Evolutionary conservation across 495 filamentous ascomycete genomes (phyloP), one percentile per base, ranked within the genome.

Genomic region (Acidomyces sp.): DNA sequence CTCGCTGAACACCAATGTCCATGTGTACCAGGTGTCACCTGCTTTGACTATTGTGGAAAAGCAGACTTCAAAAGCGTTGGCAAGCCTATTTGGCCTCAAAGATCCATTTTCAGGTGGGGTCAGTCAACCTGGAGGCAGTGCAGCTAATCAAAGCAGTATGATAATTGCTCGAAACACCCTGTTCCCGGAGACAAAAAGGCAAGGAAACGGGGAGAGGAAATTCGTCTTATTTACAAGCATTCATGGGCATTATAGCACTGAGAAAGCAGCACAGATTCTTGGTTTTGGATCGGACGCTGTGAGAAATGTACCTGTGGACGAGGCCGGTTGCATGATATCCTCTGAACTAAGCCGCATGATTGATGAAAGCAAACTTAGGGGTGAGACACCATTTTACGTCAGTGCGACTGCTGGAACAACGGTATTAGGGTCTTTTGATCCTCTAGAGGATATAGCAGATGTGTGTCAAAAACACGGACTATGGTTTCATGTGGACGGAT

Each of bases 391-490:
- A 0, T 83, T 97, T 51, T 97, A 88, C 62, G 85, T 95, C 55
- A 95, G 94, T 55, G 81, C 88, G 3, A 94, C 88, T 1, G 88
- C 90, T 3, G 88, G 88, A 15, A 95, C 90, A 12, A 97, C 90
- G 2, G 90, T 94, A 7, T 61, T 87, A 43, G 90, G 88, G 15
- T 85, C 82, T 11, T 97, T 80, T 56, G 88, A 95, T 57, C 83
- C 82, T 1, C 76, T 95, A 46, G 55, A 66, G 16, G 70, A 66
- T 10, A 79, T 95, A 45, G 69, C 78, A 1, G 69, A 67, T 20
- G 65, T 95, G 12, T 93, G 85, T 65, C 59, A 68, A 35, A 67
- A 69, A 44, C 64, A 83, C 52, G 71, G 71, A 23, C 62, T 96
- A 27, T 96, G 88, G 88, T 55, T 94, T 59, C 90, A 96, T 60